Base-by-base conservation (phyloP, 495 filamentous ascomycete genomes). In the Friedmanniomyces endolithicus region DNA sequence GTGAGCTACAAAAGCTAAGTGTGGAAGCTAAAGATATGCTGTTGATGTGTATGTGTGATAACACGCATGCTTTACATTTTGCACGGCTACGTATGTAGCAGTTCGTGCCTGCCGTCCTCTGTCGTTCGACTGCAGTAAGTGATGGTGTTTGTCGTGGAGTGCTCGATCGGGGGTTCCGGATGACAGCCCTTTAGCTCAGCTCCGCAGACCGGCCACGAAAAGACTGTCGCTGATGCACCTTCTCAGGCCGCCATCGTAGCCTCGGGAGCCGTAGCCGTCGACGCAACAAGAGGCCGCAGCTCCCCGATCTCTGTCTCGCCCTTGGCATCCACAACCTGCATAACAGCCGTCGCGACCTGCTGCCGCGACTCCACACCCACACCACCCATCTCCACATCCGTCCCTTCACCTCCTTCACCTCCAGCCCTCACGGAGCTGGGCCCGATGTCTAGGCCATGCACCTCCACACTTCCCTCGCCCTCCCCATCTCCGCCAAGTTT, bases 391-490 rank as follows among this genome's bases (percentile, higher is more conserved):
- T 24, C 44, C 37, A 4, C 27, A 31, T 47, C 44, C 12, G 2
- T 20, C 8, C 19, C 24, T 9, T 9, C 27, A 16, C 44, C 44
- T 6, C 44, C 23, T 14, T 16, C 19, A 11, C 12, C 44, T 19
- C 37, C 37, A 14, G 6, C 17, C 37, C 6, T 14, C 6, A 6
- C 16, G 14, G 6, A 4, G 17, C 3, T 41, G 17, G 17, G 12
- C 6, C 37, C 37, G 23, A 6, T 22, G 16, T 39, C 55, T 20
- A 52, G 23, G 35, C 48, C 43, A 58, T 58, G 50, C 41, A 58
- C 50, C 50, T 53, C 56, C 17, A 58, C 56, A 23, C n/a, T 45
- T 20, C 50, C 56, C 50, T 51, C 41, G 6, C 24, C 52, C 22
- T 25, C 44, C 8, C 14, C 19, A 1, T 11, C 12, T 33, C n/a